Evolutionary conservation across 345 rosid species (phyloP).

Genomic region (Eucalyptus leucophloia): DNA sequence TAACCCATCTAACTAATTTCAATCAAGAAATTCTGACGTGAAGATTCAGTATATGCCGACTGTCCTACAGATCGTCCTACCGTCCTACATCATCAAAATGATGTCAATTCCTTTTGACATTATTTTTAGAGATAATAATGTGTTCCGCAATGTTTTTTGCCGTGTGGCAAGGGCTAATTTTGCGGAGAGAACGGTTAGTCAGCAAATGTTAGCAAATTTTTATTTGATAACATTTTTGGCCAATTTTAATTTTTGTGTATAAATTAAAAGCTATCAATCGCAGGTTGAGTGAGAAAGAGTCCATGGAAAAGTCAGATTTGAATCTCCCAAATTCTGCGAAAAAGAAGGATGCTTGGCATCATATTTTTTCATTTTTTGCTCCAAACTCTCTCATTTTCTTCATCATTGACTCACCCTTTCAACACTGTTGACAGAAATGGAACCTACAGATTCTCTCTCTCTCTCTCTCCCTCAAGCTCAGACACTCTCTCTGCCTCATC

Average conservation of each 20-base stretch:
- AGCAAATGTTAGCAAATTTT: neutral
- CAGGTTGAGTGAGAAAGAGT: neutral
- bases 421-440: neutral
- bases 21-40: rapidly evolving
- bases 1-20: no score
- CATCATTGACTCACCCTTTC: neutral
- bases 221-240: neutral
- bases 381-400: neutral
- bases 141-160: neutral
- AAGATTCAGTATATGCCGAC: rapidly evolving
- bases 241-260: neutral
- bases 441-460: neutral
- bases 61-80: no score
- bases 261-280: neutral
- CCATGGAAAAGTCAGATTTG: neutral
- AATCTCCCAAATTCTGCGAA: neutral
- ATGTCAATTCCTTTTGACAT: neutral
- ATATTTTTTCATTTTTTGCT: neutral
- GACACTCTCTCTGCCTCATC: neutral
- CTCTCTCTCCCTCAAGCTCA: neutral
- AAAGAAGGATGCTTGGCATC: neutral
- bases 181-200: neutral
- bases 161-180: neutral
- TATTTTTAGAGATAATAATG: neutral
- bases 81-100: neutral